A percentile compares a stretch with the other conserved stretches of the same genome.
Conservation (phyloP, 2,329 filamentous ascomycete genomes). For the Phoma sp. region DNA sequence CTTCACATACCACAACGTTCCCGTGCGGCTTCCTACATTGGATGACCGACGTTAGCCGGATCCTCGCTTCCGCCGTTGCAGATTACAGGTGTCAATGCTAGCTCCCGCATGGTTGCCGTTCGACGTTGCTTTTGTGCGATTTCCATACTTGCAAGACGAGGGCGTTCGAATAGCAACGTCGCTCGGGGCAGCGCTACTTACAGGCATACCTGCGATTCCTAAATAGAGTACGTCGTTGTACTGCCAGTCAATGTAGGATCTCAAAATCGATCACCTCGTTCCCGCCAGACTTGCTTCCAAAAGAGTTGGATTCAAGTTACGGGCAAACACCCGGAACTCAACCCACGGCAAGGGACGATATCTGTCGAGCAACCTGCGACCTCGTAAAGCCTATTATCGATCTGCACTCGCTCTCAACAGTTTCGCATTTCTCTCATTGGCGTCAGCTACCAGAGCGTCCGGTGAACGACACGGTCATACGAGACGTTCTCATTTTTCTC, state of each 20-base stretch:
- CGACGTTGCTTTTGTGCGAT: constrained; percentile 15
- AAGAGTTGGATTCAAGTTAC: constrained; percentile 1
- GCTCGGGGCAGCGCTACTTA: constrained; percentile 1
- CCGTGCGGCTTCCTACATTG: constrained; percentile 18
- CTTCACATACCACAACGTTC: constrained; percentile 8
- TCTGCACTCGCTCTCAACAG: constrained; percentile 16
- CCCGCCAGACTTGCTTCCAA: constrained; percentile 1
- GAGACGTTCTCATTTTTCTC: not conserved
- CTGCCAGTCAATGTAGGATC: not conserved
- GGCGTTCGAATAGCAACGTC: constrained; percentile 10
- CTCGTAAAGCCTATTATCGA: constrained; percentile 6
- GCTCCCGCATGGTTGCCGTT: constrained; percentile 14
- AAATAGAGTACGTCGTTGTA: constrained; percentile 10
- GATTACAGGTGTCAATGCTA: constrained; percentile 31
- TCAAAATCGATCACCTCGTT: not conserved
- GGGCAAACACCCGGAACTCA: not conserved
- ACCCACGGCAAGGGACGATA: constrained; percentile 2
- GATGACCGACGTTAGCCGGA: constrained; percentile 37
- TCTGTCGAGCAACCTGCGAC: constrained; percentile 15
- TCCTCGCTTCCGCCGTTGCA: constrained; percentile 19
- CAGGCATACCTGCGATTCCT: constrained; percentile 1
- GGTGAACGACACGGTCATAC: constrained; percentile 12
- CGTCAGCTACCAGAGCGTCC: not conserved
- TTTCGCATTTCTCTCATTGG: constrained; percentile 11
- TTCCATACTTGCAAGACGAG: not conserved